Percentiles rank a stretch among this genome's conserved stretches.
These are phyloP conservation scores for Neurospora sublineolata DNA, from an alignment of 495 filamentous ascomycete species.

Conservation along the genomic window DNA sequence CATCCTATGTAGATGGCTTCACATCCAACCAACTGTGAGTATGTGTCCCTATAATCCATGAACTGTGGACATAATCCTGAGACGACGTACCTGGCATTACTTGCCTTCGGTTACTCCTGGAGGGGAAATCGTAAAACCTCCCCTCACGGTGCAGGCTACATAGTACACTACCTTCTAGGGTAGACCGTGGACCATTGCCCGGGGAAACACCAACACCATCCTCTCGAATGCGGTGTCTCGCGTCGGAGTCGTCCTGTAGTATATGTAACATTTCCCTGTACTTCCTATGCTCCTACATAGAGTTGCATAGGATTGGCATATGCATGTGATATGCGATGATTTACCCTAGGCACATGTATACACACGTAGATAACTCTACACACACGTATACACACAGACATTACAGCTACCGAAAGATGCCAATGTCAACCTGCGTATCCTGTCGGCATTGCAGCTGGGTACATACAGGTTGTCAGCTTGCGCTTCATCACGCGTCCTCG, in stretches of 20 bases:
- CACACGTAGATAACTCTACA: background rate
- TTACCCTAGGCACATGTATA: background rate
- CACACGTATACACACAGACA: background rate
- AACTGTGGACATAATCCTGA: background rate
- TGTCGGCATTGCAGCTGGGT: background rate
- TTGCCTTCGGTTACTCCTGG: background rate
- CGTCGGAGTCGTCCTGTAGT: background rate
- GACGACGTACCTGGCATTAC: background rate
- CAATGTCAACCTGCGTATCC: background rate
- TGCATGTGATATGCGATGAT: background rate
- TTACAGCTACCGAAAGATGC: background rate
- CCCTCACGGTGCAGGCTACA: background rate
- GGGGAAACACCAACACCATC: background rate
- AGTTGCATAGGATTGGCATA: background rate
- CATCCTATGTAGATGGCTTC: background rate
- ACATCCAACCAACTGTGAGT: background rate
- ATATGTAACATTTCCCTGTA: background rate
- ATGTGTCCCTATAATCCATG: background rate
- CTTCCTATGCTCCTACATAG: background rate
- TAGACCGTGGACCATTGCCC: background rate
- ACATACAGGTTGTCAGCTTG: background rate
- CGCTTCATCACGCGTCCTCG: background rate
- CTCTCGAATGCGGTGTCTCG: background rate
- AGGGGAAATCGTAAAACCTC: background rate
- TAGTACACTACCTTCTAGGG: too few species aligned